These are phyloP conservation scores for Fusarium sp. DNA, from an alignment of 2,329 filamentous ascomycete genomes.

Conservation along the genomic window DNA sequence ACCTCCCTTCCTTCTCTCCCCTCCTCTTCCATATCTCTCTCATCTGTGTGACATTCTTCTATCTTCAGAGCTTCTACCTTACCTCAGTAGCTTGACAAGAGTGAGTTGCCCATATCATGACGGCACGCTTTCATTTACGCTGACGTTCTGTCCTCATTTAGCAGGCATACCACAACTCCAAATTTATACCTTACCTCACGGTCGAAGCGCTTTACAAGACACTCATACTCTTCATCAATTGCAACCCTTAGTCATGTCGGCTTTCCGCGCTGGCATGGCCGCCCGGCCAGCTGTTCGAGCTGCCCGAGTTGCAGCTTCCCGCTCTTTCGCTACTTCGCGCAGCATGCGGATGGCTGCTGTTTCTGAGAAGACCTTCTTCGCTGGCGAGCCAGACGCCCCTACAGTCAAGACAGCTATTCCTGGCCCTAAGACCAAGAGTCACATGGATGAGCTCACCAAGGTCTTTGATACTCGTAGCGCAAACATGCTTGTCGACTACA, in stretches of 20 bases:
- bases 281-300: constrained; percentile 30
- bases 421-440: constrained; percentile 76
- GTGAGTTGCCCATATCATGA: constrained; percentile 31
- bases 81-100: not conserved
- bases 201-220: not conserved
- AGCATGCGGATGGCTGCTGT: constrained; percentile 39
- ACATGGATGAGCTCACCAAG: constrained; percentile 74
- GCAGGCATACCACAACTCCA: not conserved
- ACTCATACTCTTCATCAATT: not conserved
- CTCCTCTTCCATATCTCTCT: not conserved
- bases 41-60: not conserved
- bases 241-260: constrained; percentile 40
- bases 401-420: constrained; percentile 72
- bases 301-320: constrained; percentile 25
- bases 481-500: constrained; percentile 84
- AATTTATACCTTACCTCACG: not conserved
- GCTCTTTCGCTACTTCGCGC: constrained; percentile 38
- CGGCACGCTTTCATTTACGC: constrained; percentile 3
- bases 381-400: constrained; percentile 62
- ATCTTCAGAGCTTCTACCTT: not conserved
- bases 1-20: not conserved
- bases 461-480: constrained; percentile 88
- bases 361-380: constrained; percentile 52
- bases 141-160: not conserved
- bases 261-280: constrained; percentile 44